Conservation (phyloP, 139 green algal species). For the Coelastrella sp. region DNA sequence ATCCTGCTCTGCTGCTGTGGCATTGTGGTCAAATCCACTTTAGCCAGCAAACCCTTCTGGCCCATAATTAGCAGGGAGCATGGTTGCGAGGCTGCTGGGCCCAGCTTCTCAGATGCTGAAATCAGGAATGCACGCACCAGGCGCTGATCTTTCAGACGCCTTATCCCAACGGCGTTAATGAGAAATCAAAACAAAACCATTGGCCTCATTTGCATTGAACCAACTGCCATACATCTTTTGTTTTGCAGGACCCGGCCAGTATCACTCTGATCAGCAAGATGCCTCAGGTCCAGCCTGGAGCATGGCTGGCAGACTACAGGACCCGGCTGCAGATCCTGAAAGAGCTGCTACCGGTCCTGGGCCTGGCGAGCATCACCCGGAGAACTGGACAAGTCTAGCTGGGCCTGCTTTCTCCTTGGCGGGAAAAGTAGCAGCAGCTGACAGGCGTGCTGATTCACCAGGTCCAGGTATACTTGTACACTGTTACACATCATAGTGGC, state of each 20-base stretch:
- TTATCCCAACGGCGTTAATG: no score
- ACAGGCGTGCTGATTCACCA: not conserved
- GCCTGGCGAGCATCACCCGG: constrained; percentile 8
- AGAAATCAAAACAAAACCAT: no score
- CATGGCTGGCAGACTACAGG: constrained; percentile 2
- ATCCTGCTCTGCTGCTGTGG: no score
- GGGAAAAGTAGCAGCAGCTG: not conserved
- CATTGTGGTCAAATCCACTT: no score
- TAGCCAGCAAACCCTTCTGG: no score
- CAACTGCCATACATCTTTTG: not conserved
- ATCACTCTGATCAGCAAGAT: not conserved
- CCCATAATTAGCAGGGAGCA: no score
- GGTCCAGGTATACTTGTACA: not conserved
- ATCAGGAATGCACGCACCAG: no score
- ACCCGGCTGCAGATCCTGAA: not conserved
- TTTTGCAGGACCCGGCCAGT: constrained; percentile 16
- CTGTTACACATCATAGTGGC: not conserved
- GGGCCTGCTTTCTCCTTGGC: constrained; percentile 7
- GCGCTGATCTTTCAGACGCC: no score
- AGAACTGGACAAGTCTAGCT: not conserved
- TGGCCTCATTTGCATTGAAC: no score
- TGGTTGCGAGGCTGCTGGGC: no score
- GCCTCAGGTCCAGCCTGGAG: not conserved
- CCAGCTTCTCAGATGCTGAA: no score
- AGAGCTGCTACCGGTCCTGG: not conserved